phyloP scores from a whole-genome alignment of 2,329 filamentous ascomycete species.

The Trichoderma sp. region DNA sequence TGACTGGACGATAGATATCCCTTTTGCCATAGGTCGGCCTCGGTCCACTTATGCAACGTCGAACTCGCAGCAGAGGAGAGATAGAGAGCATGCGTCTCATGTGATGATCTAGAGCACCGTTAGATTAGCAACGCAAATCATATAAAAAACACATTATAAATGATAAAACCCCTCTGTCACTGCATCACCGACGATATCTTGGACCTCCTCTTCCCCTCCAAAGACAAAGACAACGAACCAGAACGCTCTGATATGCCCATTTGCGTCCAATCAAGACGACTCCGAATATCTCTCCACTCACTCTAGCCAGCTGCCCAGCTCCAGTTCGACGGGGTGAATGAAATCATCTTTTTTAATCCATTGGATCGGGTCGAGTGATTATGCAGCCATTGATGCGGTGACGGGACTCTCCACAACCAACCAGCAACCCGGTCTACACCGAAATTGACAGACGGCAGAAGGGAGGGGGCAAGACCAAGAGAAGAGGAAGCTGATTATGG shows the following conservation, averaged over 20 bases:
- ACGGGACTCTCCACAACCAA: constrained; percentile 19
- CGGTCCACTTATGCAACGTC: not conserved
- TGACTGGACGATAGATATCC: not conserved
- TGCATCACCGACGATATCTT: not conserved
- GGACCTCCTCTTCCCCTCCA: not conserved
- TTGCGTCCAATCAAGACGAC: not conserved
- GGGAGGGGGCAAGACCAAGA: not conserved
- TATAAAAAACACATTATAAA: not conserved
- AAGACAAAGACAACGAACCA: not conserved
- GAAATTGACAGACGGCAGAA: constrained; percentile 18
- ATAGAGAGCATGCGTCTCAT: not conserved
- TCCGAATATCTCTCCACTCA: not conserved
- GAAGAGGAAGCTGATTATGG: not conserved
- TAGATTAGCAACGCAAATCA: not conserved
- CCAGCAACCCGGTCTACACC: constrained; percentile 22
- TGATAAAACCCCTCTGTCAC: not conserved
- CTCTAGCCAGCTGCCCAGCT: not conserved
- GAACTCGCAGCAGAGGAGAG: not conserved
- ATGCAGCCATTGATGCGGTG: constrained; percentile 18
- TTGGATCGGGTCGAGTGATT: constrained; percentile 3
- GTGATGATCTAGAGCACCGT: not conserved
- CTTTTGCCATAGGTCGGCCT: not conserved
- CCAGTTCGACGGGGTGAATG: not conserved
- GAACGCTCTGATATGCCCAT: not conserved
- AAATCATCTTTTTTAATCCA: not conserved